Conservation (phyloP, 352 stramenopile genomes). For the Pythium phragmiticola region DNA sequence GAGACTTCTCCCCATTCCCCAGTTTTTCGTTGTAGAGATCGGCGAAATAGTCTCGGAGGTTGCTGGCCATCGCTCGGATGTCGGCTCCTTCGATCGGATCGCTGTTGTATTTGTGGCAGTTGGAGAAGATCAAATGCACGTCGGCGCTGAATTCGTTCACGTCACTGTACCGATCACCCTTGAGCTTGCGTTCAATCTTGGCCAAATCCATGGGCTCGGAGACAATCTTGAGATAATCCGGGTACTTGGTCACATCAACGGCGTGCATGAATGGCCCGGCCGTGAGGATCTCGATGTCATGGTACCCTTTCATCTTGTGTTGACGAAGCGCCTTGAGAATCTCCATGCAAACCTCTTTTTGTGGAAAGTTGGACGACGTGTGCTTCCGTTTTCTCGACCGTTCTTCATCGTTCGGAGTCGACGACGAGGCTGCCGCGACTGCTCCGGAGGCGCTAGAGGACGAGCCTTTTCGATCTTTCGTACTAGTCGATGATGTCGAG, state of each 20-base stretch:
- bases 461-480: constrained; percentile 34
- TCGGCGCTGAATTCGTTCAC: constrained; percentile 82
- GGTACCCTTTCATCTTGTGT: constrained; percentile 87
- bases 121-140: constrained; percentile 87
- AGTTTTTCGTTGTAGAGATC: constrained; percentile 74
- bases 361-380: constrained; percentile 44
- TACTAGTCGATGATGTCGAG: constrained; percentile 11
- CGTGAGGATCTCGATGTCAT: constrained; percentile 79
- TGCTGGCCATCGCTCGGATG: constrained; percentile 85
- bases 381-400: constrained; percentile 33
- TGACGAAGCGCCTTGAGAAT: constrained; percentile 72
- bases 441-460: neutral
- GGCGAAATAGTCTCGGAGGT: constrained; percentile 77
- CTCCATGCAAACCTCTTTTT: constrained; percentile 62
- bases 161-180: constrained; percentile 73
- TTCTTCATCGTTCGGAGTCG: constrained; percentile 24
- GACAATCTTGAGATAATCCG: constrained; percentile 79
- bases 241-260: constrained; percentile 85
- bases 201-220: constrained; percentile 86
- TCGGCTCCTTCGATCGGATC: constrained; percentile 83
- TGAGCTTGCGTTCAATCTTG: constrained; percentile 88
- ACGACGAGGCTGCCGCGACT: neutral
- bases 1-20: constrained; percentile 15
- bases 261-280: constrained; percentile 79
- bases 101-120: constrained; percentile 89